Percentiles rank a stretch among this genome's conserved stretches.
phyloP scores from a whole-genome alignment of 352 stramenopile species.

The Aphanomyces stellatus region DNA sequence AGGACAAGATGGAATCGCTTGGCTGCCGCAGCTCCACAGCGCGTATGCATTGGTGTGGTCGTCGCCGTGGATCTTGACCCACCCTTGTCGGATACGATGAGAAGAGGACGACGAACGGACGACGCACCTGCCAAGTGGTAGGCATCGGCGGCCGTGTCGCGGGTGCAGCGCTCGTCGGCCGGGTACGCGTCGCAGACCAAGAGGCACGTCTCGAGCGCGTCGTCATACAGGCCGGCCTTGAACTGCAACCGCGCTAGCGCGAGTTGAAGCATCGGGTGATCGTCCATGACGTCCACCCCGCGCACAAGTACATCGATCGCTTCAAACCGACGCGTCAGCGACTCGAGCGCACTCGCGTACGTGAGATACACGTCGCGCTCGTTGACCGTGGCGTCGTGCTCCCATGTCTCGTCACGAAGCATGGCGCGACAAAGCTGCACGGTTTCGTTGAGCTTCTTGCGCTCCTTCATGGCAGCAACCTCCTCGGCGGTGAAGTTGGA shows the following conservation, averaged over 20 bases:
- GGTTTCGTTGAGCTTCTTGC: slow-evolving; percentile 8
- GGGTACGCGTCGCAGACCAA: slow-evolving; percentile 11
- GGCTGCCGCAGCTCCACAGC: slow-evolving; percentile 21
- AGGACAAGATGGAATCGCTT: slow-evolving; percentile 10
- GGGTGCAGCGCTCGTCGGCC: not conserved
- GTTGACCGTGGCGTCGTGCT: slow-evolving; percentile 3
- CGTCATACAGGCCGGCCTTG: slow-evolving; percentile 22
- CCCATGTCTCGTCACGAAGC: slow-evolving; percentile 14
- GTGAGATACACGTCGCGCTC: slow-evolving; percentile 15
- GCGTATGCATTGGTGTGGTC: slow-evolving; percentile 23
- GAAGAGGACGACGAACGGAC: not conserved
- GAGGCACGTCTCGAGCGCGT: slow-evolving; percentile 17
- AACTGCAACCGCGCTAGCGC: slow-evolving; percentile 26
- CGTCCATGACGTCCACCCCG: not conserved
- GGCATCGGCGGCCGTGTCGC: slow-evolving; percentile 21
- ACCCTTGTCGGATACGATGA: slow-evolving; percentile 4
- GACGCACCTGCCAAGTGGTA: slow-evolving; percentile 21
- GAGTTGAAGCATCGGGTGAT: slow-evolving; percentile 18
- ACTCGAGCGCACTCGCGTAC: slow-evolving; percentile 14
- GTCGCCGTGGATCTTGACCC: slow-evolving; percentile 27
- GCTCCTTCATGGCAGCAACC: slow-evolving; percentile 1
- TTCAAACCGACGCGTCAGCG: slow-evolving; percentile 12
- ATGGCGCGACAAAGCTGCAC: slow-evolving; percentile 6
- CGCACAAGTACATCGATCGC: slow-evolving; percentile 13
- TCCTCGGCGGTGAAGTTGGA: slow-evolving; percentile 7